Evolutionary conservation across 1,284 basidiomycete species (phyloP), one percentile per base, ranked within the genome.

Genomic region (Cryptococcus deneoformans): DNA sequence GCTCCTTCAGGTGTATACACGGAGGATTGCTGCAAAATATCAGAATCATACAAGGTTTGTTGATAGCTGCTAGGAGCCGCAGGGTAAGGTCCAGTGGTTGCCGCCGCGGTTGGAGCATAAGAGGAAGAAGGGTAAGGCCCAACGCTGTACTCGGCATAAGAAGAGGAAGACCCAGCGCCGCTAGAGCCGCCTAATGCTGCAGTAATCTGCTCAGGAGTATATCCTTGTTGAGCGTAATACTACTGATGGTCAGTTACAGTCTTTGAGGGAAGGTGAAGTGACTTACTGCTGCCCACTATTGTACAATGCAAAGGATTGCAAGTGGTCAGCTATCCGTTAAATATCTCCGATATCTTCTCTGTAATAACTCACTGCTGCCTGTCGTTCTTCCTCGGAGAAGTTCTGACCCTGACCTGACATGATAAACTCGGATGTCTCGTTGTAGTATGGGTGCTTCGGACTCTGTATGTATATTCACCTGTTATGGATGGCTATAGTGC

Each of bases 151-250:
- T 14, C n/a, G 24, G 50, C 36, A 10, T 53, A 50, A 5, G 51
- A 43, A 37, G 46, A 37, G n/a, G 44, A 29, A n/a, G 50, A 37
- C 14, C 54, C 42, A 43, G 65, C 63, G 10, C 67, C 56, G n/a
- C 66, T 50, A 46, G 9, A 12, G 5, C 52, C 54, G 16, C 59
- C 59, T 11, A 58, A 40, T 43, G 65, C 64, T 10, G 67, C 57
- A 14, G 67, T 63, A 51, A 74, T 63, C 55, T 65, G 62, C 24
- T 65, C 55, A 12, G 49, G 56, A 12, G 60, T 61, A 36, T 78
- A 78, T 14, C 77, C 78, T 61, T 79, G 76, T 57, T 72, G 69
- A 11, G 74, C 72, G 54, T 79, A 79, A 60, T 79, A 79, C 73
- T 78, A 43, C 38, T n/a, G 20, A 11, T 50, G 42, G 29, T 52